Percentiles rank a stretch among this genome's conserved stretches.
phyloP scores from a whole-genome alignment of 108 stramenopile genomes.

The Chaetoceros muelleri region DNA sequence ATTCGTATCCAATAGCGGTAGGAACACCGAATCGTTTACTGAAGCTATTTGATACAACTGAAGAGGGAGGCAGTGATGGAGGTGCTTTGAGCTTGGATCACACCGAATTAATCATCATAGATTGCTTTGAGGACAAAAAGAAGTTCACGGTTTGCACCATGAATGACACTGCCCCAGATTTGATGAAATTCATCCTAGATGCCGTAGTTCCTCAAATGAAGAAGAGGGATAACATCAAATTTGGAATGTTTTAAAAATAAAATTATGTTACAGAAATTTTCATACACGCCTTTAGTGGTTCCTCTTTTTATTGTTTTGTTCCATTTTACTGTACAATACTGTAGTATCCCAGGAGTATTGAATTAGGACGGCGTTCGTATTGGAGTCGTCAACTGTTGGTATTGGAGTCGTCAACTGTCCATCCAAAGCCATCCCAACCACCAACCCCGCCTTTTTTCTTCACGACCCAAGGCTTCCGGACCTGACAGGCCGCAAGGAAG shows the following conservation, averaged over 20 bases:
- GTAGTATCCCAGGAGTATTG: no score
- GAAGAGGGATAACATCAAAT: conserved; percentile 30
- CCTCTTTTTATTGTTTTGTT: no score
- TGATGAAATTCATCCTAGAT: conserved; percentile 46
- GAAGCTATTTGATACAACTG: conserved; percentile 23
- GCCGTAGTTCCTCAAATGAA: conserved; percentile 39
- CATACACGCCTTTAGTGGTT: no score
- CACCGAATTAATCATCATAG: conserved; percentile 49
- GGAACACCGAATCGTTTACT: conserved; percentile 72
- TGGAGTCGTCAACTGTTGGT: no score
- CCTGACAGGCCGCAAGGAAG: no score
- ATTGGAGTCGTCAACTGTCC: no score
- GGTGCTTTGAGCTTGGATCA: conserved; percentile 42
- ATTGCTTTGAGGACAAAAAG: conserved; percentile 50
- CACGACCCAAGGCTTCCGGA: no score
- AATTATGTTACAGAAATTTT: not conserved
- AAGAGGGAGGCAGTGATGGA: conserved; percentile 3
- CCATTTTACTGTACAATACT: no score
- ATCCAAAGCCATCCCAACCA: no score
- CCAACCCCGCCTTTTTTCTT: no score
- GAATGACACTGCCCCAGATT: conserved; percentile 71
- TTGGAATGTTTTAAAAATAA: conserved; percentile 48
- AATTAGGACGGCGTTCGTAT: no score
- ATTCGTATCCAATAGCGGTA: conserved; percentile 51
- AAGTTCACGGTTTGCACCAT: conserved; percentile 66